Base-by-base conservation (phyloP, 1,284 basidiomycete species). In the Pulveroboletus sp. region DNA sequence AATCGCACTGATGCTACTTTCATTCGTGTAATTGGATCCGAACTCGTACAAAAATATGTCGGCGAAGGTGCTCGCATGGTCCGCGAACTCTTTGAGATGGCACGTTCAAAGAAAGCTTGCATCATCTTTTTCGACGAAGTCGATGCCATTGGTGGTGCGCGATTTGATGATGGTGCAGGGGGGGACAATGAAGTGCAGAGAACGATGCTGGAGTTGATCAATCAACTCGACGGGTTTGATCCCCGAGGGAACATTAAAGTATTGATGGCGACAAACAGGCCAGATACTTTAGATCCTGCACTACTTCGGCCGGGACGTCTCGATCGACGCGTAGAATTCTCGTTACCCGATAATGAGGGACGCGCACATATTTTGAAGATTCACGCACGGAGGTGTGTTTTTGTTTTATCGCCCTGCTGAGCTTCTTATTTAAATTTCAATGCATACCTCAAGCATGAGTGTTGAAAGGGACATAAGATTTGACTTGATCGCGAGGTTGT, bases 121-220 rank as follows among this genome's bases (percentile, higher is more conserved):
- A 99, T 99, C 70, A 98, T 99, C 72, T 99, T 99, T 79, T 99
- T 99, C 66, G 97, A 99, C 67, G 97, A 99, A 78, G 87, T 97
- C 33, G 94, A 97, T 65, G 95, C 96, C 39, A 94, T 99, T 65
- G 97, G 97, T 72, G 97, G 96, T 58, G 96, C 97, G n/a, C 85
- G 97, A 56, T 98, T 98, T 71, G 97, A 99, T 70, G 97, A 99
- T 71, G 97, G 97, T 54, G 96, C 95, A 35, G 97, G 97, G 53
- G 97, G 97, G 47, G 97, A 99, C 68, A 99, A 99, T 68, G 97
- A 99, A 70, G 97, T 99, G 40, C 97, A 99, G 75, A 79, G 97
- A 70, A 99, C 96, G n/a, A 99, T 99, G 96, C 79, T 99, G 76
- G 97, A 99, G 76, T 78, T 99, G 65, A 99, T 99, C 72, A 99